Conservation (phyloP, 106 monocot genomes). For the Narthecium ossifragum region DNA sequence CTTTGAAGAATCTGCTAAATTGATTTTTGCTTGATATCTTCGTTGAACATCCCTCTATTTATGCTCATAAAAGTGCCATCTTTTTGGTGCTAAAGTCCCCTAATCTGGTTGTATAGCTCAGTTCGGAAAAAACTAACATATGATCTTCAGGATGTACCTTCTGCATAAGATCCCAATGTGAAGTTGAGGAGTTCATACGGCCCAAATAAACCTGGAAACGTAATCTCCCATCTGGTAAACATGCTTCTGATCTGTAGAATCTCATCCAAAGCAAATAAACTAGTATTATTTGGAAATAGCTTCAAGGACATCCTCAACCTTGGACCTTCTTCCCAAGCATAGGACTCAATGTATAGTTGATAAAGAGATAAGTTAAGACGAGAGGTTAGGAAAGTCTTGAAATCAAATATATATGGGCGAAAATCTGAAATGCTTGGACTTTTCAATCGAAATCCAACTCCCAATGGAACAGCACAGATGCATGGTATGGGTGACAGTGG, state of each 20-base stretch:
- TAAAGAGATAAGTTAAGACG: slow-evolving; percentile 32
- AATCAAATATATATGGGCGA: slow-evolving; percentile 44
- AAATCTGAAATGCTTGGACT: slow-evolving; percentile 85
- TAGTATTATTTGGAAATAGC: slow-evolving; percentile 51
- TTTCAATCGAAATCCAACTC: slow-evolving; percentile 82
- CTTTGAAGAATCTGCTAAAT: too few relatives aligned
- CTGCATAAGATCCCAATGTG: slow-evolving; percentile 63
- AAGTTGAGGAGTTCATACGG: slow-evolving; percentile 94
- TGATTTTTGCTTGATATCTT: too few relatives aligned
- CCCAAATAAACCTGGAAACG: slow-evolving; percentile 63
- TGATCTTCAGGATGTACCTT: slow-evolving; percentile 33
- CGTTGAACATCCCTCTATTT: too few relatives aligned
- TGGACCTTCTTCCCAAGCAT: slow-evolving; percentile 73
- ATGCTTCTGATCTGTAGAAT: slow-evolving; percentile 39
- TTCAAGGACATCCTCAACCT: slow-evolving; percentile 78
- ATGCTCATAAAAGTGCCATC: too few relatives aligned
- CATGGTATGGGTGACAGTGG: slow-evolving; percentile 56
- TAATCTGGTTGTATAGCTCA: too few relatives aligned
- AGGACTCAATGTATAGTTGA: slow-evolving; percentile 60
- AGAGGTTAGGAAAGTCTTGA: slow-evolving; percentile 38
- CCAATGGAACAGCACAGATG: slow-evolving; percentile 69
- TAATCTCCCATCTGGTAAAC: slow-evolving; percentile 66
- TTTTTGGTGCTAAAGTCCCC: too few relatives aligned
- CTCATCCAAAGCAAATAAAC: slow-evolving; percentile 65
- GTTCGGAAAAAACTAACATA: not conserved